Base-by-base conservation (phyloP, 75 land plant species). In the Pinus tabuliformis region DNA sequence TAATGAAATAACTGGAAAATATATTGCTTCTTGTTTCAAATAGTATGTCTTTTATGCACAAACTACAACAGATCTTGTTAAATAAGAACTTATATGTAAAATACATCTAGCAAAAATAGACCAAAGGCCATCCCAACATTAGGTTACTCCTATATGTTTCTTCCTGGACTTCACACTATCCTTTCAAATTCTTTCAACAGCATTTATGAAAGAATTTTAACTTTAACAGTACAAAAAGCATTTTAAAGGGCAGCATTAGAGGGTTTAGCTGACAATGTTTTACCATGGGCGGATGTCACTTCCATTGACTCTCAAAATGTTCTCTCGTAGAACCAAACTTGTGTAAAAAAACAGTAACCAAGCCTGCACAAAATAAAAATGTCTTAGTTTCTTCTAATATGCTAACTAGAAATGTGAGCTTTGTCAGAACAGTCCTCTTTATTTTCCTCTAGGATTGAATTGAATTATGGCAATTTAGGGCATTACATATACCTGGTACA, bases 231-330 rank as follows among this genome's bases (percentile, higher is more conserved):
- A 49, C 54, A 39, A 68, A 20, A 68, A 17, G 42, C 49, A 68
- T 20, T 73, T 64, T 22, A 18, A 58, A 73, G 17, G 26, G 16
- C 4, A 57, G n/a, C 33, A 18, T 16, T 39, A 30, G 75, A 7
- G 54, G 28, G 66, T 39, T 52, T 42, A 13, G 33, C 16, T 77
- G 56, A 70, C 9, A 24, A 17, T 77, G 28, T 52, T 68, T 76
- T 89, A 97, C 99, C 99, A 97, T 75, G 99, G 95, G 62, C 99
- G 99, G 72, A 96, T 96, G 72, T 96, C 97, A 86, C 99, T 96
- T 78, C 99, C 99, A 84, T 96, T 96, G n/a, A 87, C 89, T 84
- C 92, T 86, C 71, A 96, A 74, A 52, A 96, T 90, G 78, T 96
- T 96, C 73, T 96, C 99, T 59, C 99, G 91, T 81, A 96, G 80